Conservation (phyloP, 805 yeast species). For the Suhomyces faveliae region DNA sequence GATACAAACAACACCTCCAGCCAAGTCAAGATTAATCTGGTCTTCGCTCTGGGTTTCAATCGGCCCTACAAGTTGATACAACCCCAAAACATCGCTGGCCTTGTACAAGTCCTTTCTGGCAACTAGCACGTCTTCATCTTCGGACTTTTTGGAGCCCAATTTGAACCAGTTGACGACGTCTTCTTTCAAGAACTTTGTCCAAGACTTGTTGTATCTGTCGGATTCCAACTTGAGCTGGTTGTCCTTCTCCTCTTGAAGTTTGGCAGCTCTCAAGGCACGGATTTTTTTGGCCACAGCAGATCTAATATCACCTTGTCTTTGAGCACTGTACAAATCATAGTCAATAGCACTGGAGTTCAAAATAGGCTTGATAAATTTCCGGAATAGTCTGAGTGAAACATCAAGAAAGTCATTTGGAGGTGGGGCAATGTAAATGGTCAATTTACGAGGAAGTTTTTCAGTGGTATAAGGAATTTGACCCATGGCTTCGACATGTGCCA, state of each 20-base stretch:
- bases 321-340: conserved; percentile 71
- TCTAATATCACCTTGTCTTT: conserved; percentile 88
- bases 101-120: conserved; percentile 38
- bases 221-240: conserved; percentile 4
- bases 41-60: conserved; percentile 46
- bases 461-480: conserved; percentile 48
- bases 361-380: conserved; percentile 81
- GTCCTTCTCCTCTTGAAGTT: conserved; percentile 12
- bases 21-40: conserved; percentile 40
- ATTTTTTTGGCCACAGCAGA: conserved; percentile 77
- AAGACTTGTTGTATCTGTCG: conserved; percentile 20
- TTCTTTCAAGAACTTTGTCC: conserved; percentile 27
- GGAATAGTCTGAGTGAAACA: conserved; percentile 68
- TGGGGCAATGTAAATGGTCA: conserved; percentile 88
- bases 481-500: conserved; percentile 53
- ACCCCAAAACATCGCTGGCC: conserved; percentile 54
- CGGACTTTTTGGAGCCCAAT: conserved; percentile 18
- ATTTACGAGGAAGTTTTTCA: conserved; percentile 63
- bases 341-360: conserved; percentile 82
- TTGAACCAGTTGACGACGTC: conserved; percentile 17
- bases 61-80: conserved; percentile 39
- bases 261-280: conserved; percentile 59
- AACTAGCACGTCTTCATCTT: conserved; percentile 24
- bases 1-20: conserved; percentile 87
- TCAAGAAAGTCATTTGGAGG: conserved; percentile 92